Percentiles rank a stretch among this genome's conserved stretches.
Evolutionary conservation across 2,329 filamentous ascomycete genomes (phyloP).

Genomic region (Microcyclosporella mali): DNA sequence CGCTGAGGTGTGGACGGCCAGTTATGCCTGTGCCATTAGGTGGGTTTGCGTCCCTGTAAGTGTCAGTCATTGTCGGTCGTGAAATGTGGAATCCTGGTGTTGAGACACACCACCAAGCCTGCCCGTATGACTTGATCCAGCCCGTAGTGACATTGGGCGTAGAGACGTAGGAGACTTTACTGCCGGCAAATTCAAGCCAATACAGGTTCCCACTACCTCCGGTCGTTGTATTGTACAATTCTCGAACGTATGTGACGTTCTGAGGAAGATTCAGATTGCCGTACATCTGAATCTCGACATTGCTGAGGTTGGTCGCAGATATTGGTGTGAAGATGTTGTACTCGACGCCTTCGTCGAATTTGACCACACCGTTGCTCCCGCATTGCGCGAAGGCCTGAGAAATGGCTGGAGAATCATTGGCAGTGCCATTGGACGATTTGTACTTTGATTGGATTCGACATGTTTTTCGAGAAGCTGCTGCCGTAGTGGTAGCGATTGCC

Average conservation of each 20-base stretch:
- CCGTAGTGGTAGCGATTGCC: no score
- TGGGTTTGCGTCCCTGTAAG: slow-evolving; percentile 33
- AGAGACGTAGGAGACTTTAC: slow-evolving; percentile 31
- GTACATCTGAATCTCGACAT: slow-evolving; percentile 39
- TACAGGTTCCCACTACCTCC: slow-evolving; percentile 30
- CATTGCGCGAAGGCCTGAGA: slow-evolving; percentile 35
- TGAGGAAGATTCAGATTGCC: slow-evolving; percentile 42
- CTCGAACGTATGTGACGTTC: slow-evolving; percentile 35
- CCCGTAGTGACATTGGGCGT: slow-evolving; percentile 34
- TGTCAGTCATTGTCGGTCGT: no score
- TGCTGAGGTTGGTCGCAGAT: slow-evolving; percentile 35
- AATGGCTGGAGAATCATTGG: slow-evolving; percentile 39
- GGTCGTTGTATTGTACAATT: slow-evolving; percentile 20
- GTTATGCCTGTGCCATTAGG: slow-evolving; percentile 35
- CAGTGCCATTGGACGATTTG: slow-evolving; percentile 32
- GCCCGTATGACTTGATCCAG: slow-evolving; percentile 44
- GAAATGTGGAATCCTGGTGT: no score
- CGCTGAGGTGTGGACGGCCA: slow-evolving; percentile 36
- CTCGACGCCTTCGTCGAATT: slow-evolving; percentile 37
- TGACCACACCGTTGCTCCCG: slow-evolving; percentile 30
- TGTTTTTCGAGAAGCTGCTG: slow-evolving; percentile 2
- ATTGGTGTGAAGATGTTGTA: slow-evolving; percentile 41
- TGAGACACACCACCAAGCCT: slow-evolving; percentile 36
- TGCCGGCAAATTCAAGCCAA: slow-evolving; percentile 37
- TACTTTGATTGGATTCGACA: slow-evolving; percentile 19